Evolutionary conservation across 148 eudicot genomes (phyloP), one percentile per base, ranked within the genome.

Genomic region (Polygonum aviculare): DNA sequence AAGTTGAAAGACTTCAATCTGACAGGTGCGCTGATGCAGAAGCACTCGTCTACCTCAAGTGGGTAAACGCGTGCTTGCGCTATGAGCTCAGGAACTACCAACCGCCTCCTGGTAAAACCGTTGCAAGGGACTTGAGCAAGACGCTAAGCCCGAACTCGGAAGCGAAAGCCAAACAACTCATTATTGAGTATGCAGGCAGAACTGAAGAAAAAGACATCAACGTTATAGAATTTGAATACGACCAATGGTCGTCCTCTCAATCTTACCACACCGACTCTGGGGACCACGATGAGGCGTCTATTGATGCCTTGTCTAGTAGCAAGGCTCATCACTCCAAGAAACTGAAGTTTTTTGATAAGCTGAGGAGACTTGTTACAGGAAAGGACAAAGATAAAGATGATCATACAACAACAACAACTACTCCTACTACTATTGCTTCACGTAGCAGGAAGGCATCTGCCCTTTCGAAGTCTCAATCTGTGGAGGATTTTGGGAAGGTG

Each of bases 41-140:
- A 75, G 93, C 92, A 69, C 86, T 92, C 51, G 97, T 94, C 38
- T 90, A 90, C 75, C 92, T 94, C 31, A 90, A 93, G 6, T 94
- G 98, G 98, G 80, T 92, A 78, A 94, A 94, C 45, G 98, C 97
- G 50, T 94, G 98, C 82, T 80, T 94, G 69, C 87, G 98, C 48
- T 82, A 88, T 21, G 96, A 94, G 79, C 81, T 94, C 49, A 83
- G 89, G 75, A 88, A 92, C 80, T 87, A 81, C 82, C 83, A 89
- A 65, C 88, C 96, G 0, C 78, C 80, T 40, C 88, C 86, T 3
- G 96, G 91, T 19, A 88, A 88, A 81, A 89, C 78, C 69, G 82
- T 78, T 41, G 97, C 94, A 2, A 80, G 93, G 72, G 96, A 94
- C 85, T 89, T 94, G 33, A 92, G 91, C 81, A 92, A 83, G 79